Conservation (phyloP, 371 early-diverging fungal genomes). For the Mucor plumbeus region DNA sequence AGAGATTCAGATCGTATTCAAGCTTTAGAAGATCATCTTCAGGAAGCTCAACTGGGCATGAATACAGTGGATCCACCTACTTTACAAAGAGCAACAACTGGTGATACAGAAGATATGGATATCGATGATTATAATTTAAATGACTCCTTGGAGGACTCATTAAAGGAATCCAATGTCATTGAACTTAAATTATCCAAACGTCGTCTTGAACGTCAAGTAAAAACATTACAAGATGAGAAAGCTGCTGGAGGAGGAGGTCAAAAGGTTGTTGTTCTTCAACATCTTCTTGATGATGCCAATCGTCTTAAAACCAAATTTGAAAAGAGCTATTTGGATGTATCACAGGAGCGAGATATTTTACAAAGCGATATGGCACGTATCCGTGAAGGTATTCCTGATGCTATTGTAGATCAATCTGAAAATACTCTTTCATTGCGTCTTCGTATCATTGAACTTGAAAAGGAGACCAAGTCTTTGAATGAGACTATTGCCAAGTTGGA, state of each 20-base stretch:
- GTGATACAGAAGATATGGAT: constrained; percentile 43
- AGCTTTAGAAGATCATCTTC: constrained; percentile 78
- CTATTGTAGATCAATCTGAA: constrained; percentile 39
- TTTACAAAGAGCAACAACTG: neutral
- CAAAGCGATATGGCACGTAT: constrained; percentile 78
- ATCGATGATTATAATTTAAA: constrained; percentile 42
- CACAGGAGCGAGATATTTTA: constrained; percentile 70
- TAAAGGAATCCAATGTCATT: constrained; percentile 59
- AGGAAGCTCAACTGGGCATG: constrained; percentile 80
- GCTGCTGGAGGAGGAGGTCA: constrained; percentile 52
- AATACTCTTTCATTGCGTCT: constrained; percentile 46
- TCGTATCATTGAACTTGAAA: constrained; percentile 51
- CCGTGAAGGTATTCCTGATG: constrained; percentile 55
- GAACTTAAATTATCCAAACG: constrained; percentile 69
- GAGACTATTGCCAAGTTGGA: constrained; percentile 38
- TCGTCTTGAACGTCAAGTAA: constrained; percentile 80
- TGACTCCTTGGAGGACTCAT: constrained; percentile 51
- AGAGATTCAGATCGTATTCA: constrained; percentile 79
- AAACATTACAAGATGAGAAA: constrained; percentile 62
- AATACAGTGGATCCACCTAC: constrained; percentile 14
- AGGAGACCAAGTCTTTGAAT: constrained; percentile 46
- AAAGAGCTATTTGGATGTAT: constrained; percentile 72
- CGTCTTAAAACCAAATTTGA: constrained; percentile 74
- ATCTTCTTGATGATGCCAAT: constrained; percentile 75
- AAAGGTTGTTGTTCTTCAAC: constrained; percentile 67